Base-by-base conservation (phyloP, 1,139 yeast species). In the Pichia sp. region DNA sequence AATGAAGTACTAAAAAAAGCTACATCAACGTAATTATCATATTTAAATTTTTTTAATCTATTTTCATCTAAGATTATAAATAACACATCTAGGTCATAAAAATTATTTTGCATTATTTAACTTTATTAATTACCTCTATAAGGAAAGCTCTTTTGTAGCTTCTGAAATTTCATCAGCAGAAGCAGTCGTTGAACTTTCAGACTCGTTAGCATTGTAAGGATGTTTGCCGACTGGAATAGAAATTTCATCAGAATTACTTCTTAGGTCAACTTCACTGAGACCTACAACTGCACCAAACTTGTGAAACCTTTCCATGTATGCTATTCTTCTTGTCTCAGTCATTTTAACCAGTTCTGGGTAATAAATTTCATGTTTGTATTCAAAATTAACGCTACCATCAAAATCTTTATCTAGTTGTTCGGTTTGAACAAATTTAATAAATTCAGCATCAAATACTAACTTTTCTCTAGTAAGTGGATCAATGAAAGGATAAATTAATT, bases 401-500 rank as follows among this genome's bases (percentile, higher is more conserved):
- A 87, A 90, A 42, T 83, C 85, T 59, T 78, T 74, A 62, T 89
- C 97, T 52, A 92, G 74, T 65, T 89, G 96, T 52, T 81, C 83
- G 42, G 68, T 68, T 3, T 95, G 95, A 3, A 89, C 95, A 60
- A 83, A 90, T 36, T 86, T 74, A 41, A 80, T 78, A 67, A 89
- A 87, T 5, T 96, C 96, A 60, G 89, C 88, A 63, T 87, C 95
- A 63, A 83, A 90, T 4, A 88, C 90, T 40, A 94, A 77, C 69
- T 92, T 92, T 68, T 88, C 96, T 57, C 95, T 76, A 1, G 97
- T 92, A 62, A 88, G 69, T 3, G 98, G 97, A 63, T 92, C 98
- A 53, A 92, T 90, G 62, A 92, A 92, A 1, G 97, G 97, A 55
- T 87, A 86, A 50, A 90, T 90, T 54, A 90, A 71, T 67, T 86